A percentile compares a stretch with the other conserved stretches of the same genome.
Conservation (phyloP, 495 filamentous ascomycete genomes). For the Aspergillus kassunensis region DNA sequence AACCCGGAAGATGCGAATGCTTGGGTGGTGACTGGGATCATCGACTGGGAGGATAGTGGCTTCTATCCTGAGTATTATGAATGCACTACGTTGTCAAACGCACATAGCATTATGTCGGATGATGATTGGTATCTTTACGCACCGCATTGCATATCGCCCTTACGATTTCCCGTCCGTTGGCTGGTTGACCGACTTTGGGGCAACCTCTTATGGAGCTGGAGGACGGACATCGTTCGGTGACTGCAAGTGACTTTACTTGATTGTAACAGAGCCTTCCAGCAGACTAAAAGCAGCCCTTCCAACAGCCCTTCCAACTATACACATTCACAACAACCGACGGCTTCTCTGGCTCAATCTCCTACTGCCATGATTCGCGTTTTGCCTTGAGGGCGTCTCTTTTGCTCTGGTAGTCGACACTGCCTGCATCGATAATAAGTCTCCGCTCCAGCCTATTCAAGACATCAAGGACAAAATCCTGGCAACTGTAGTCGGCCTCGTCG, state of each 20-base stretch:
- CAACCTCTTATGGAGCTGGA: neutral
- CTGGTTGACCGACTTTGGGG: slow-evolving; percentile 26
- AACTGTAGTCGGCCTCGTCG: neutral
- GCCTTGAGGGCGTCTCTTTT: neutral
- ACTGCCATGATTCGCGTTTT: neutral
- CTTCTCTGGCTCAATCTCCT: neutral
- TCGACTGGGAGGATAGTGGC: slow-evolving; percentile 36
- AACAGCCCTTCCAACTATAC: neutral
- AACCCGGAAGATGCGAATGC: slow-evolving; percentile 14
- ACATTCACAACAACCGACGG: neutral
- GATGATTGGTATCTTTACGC: slow-evolving; percentile 33
- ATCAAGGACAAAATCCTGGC: neutral
- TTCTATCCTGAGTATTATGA: slow-evolving; percentile 35
- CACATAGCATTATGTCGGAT: slow-evolving; percentile 22
- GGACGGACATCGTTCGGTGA: neutral
- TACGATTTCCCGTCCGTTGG: slow-evolving; percentile 23
- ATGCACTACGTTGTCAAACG: slow-evolving; percentile 27
- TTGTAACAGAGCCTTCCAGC: too few relatives aligned
- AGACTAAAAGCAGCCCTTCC: too few relatives aligned
- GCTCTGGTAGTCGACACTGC: neutral
- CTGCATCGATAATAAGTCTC: neutral
- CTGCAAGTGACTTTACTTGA: neutral
- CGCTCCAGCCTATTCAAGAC: neutral
- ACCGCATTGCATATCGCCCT: slow-evolving; percentile 23
- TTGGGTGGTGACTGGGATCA: slow-evolving; percentile 26